phyloP scores from a whole-genome alignment of 176 grass and related monocot species.

The Hordeum vulgare region MorexV3_pseudomolecules_assembly NC_058521.1:528739392-528739891 shows the following conservation, averaged over 20 bases:
- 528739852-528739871: background rate
- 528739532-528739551: constrained; percentile 5
- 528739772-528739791: constrained; percentile 36
- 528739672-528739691: constrained; percentile 52
- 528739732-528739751: constrained; percentile 42
- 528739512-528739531: constrained; percentile 48
- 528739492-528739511: constrained; percentile 17
- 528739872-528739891: background rate
- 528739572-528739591: constrained; percentile 35
- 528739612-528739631: constrained; percentile 44
- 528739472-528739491: constrained; percentile 43
- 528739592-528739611: constrained; percentile 21
- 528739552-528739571: constrained; percentile 30
- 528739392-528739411: constrained; percentile 80
- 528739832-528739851: constrained; percentile 17
- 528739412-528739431: constrained; percentile 1
- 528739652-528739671: constrained; percentile 52
- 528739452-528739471: constrained; percentile 54
- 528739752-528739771: constrained; percentile 44
- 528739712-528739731: constrained; percentile 63
- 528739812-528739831: constrained; percentile 16
- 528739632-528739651: constrained; percentile 49
- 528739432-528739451: constrained; percentile 9
- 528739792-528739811: background rate
- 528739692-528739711: constrained; percentile 43